These are phyloP conservation scores for Pichia norvegensis DNA, from an alignment of 1,139 yeast species.

Conservation along the genomic window DNA sequence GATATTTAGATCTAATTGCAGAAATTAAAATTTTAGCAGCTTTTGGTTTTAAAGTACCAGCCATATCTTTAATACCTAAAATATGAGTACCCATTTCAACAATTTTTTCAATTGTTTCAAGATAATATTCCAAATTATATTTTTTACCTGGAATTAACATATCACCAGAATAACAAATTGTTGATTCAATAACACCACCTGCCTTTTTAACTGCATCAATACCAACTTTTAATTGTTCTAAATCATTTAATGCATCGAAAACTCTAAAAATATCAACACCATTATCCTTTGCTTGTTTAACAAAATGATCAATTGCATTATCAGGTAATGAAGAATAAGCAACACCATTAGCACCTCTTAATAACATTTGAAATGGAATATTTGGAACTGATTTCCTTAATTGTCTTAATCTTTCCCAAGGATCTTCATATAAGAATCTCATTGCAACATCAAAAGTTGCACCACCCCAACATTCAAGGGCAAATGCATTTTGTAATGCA, in stretches of 20 bases:
- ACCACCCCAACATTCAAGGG: constrained; percentile 99
- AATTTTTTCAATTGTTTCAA: constrained; percentile 72
- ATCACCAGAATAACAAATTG: constrained; percentile 97
- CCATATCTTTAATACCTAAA: constrained; percentile 98
- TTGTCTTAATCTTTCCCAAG: constrained; percentile 92
- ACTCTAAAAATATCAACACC: constrained; percentile 98
- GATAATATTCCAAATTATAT: constrained; percentile 86
- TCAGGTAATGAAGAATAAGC: constrained; percentile 97
- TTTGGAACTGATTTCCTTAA: constrained; percentile 89
- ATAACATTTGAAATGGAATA: constrained; percentile 97
- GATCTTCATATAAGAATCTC: constrained; percentile 97
- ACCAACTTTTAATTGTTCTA: constrained; percentile 95
- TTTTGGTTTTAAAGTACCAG: constrained; percentile 94
- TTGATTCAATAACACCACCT: constrained; percentile 98
- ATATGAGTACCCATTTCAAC: constrained; percentile 94
- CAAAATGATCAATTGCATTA: constrained; percentile 96
- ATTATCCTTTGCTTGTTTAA: constrained; percentile 83
- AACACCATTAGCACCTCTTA: constrained; percentile 99
- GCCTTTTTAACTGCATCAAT: constrained; percentile 96
- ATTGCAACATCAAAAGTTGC: constrained; percentile 98
- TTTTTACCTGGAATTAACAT: constrained; percentile 93
- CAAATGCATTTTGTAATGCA: constrained; percentile 85
- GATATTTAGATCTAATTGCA: constrained; percentile 76
- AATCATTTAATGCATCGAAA: constrained; percentile 92
- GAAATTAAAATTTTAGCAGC: constrained; percentile 82